Base-by-base conservation (phyloP, 176 grass and related monocot species). In the Olyra latifolia region DNA sequence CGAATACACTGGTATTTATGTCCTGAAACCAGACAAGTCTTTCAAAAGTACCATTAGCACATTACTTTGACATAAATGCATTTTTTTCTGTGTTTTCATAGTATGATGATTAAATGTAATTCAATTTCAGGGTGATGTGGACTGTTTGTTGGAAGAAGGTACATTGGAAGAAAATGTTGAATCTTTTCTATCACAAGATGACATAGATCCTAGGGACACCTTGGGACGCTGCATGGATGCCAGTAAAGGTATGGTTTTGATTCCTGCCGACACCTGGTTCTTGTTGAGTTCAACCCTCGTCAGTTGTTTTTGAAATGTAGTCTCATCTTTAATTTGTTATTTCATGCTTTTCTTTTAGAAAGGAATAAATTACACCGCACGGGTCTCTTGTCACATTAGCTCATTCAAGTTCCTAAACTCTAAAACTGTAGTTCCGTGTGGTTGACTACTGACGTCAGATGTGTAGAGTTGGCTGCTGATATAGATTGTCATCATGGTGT, bases 121-220 rank as follows among this genome's bases (percentile, higher is more conserved):
- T 87, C 69, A 61, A 76, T 89, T 91, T 25, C 81, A 99, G 97
- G 90, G 83, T 96, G 97, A 93, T 70, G 84, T 99, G 69, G 97
- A 99, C 60, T 92, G 80, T 75, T 94, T 98, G 85, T 82, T 97
- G 55, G 95, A 98, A 75, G 95, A 97, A 87, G 93, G 88, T 22
- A 85, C 94, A 42, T 90, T 99, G 72, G 97, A 99, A 83, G 97
- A 99, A 71, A 99, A 99, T 77, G 97, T 99, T 30, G 97, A 99
- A 78, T 99, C 97, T 63, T 99, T 96, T 91, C 76, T 99, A 89
- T 99, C 97, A 63, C 97, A 93, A 66, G 97, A 99, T 91, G 97
- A 99, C 45, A 86, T 91, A 48, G 97, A 99, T 87, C 93, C 93
- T 62, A 99, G 97, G 84, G 97, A 99, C 52, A 67, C 74, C 29